Percentiles rank a stretch among this genome's conserved stretches.
Evolutionary conservation across 371 early-diverging fungal species (phyloP).

Genomic region (Dichotomocladium elegans): DNA sequence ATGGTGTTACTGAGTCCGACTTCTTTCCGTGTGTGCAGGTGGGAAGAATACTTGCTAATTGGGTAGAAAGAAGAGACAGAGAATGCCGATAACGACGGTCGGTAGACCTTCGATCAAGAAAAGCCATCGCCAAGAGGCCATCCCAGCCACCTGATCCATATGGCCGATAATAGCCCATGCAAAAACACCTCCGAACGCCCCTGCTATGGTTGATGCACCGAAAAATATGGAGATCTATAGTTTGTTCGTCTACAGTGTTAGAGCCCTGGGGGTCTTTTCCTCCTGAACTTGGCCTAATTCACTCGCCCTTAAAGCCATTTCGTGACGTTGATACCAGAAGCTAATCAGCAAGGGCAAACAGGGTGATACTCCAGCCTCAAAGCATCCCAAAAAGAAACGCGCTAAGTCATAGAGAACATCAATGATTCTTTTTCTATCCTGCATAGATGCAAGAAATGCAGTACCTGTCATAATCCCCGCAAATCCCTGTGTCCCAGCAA

Average conservation of each 20-base stretch:
- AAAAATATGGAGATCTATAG: conserved; percentile 10
- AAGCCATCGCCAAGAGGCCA: conserved; percentile 25
- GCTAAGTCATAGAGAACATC: too few species aligned
- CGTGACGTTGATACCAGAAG: conserved; percentile 14
- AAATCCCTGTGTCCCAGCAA: too few species aligned
- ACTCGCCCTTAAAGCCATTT: conserved; percentile 8
- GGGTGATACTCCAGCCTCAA: conserved; percentile 10
- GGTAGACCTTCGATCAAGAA: conserved; percentile 46
- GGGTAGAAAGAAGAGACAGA: conserved; percentile 13
- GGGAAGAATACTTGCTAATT: conserved; percentile 4
- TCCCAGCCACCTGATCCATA: conserved; percentile 6
- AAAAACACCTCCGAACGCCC: conserved; percentile 21
- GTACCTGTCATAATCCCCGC: too few species aligned
- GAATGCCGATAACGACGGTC: conserved; percentile 30
- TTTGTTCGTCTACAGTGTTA: not conserved
- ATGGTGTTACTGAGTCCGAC: not conserved
- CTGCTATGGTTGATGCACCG: conserved; percentile 19
- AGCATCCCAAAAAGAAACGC: conserved; percentile 7
- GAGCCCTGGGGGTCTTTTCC: not conserved
- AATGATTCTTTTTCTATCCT: too few species aligned
- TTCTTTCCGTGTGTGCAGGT: not conserved
- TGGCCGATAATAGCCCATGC: conserved; percentile 10
- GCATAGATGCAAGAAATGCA: too few species aligned
- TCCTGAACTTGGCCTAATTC: too few species aligned
- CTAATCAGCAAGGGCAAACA: conserved; percentile 3